Percentiles rank a stretch among this genome's conserved stretches.
Evolutionary conservation across 139 green algal species (phyloP).

Genomic region (Trebouxia sp.): DNA sequence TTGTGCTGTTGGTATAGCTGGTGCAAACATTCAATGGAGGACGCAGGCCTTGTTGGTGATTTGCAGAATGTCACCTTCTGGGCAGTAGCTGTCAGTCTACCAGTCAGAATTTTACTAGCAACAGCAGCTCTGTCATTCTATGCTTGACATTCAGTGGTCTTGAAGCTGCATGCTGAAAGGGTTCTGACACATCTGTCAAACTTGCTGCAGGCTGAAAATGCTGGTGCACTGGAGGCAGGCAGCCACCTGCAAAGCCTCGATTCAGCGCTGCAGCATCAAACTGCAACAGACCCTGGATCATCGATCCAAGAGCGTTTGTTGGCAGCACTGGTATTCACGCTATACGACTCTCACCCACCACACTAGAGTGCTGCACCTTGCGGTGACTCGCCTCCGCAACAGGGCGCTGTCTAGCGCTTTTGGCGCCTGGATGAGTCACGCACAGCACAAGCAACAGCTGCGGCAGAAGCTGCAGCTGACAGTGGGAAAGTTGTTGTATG

Average conservation of each 20-base stretch:
- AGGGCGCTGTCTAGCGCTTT: constrained; percentile 26
- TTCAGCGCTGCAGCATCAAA: not conserved
- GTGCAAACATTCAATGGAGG: not conserved
- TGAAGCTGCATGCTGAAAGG: no score
- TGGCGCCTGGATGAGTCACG: constrained; percentile 6
- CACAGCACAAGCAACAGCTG: not conserved
- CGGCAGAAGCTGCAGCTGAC: constrained; percentile 17
- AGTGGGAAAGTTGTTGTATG: constrained; percentile 2
- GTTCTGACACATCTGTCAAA: no score
- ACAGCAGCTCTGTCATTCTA: no score
- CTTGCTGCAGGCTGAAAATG: not conserved
- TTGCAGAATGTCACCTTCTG: no score
- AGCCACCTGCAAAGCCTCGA: not conserved
- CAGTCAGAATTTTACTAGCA: no score
- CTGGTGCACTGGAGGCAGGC: not conserved
- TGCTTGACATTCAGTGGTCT: no score
- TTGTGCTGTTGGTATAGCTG: not conserved
- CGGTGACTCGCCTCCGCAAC: constrained; percentile 13
- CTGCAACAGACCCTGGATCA: not conserved
- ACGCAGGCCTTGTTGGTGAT: no score
- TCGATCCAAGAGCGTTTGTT: not conserved
- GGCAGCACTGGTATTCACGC: not conserved
- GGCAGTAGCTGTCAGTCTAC: no score
- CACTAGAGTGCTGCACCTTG: not conserved
- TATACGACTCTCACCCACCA: not conserved